Base-by-base conservation (phyloP, 2,329 filamentous ascomycete genomes). In the Aspergillus pseudoglaucus region DNA sequence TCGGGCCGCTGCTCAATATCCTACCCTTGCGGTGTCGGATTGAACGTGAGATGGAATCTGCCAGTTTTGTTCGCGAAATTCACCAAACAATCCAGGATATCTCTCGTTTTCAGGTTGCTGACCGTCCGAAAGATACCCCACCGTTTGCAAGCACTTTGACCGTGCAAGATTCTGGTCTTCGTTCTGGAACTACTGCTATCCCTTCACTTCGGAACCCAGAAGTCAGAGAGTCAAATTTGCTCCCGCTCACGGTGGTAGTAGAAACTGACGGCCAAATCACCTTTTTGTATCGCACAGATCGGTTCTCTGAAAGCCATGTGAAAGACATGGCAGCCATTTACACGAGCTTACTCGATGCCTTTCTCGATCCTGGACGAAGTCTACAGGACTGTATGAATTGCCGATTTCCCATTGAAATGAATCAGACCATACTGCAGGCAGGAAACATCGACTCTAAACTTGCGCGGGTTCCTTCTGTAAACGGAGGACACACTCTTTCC, bases 1-100 rank as follows among this genome's bases (percentile, higher is more conserved):
- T 70, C 5, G 71, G 70, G 0, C 66, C 69, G 1, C 30, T 67
- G 12, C 57, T 72, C 35, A 67, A 69, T 18, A 57, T 56, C 1
- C 44, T 67, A 6, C 63, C 63, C 2, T 49, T 65, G 6, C 44
- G 49, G 3, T 44, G 61, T 15, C 46, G 48, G 8, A 15, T 60
- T 7, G 37, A 56, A 6, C n/a, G 45, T 7, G 22, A 17, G 1
- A n/a, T 25, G 17, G 10, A 46, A 4, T 30, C 23, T 2, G n/a
- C 44, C 37, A 10, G 3, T 18, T 32, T 18, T 46, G 44, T 23
- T n/a, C 46, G 18, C 33, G 27, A 22, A 8, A 39, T 39, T 14
- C 37, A 39, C 17, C 37, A 39, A 18, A 10, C 37, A 6, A 20
- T 39, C 9, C 37, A 39, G 37, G 6, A 39, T 12, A 15, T 39